Conservation (phyloP, 768 basidiomycete genomes). For the Hysterangium stoloniferum region DNA sequence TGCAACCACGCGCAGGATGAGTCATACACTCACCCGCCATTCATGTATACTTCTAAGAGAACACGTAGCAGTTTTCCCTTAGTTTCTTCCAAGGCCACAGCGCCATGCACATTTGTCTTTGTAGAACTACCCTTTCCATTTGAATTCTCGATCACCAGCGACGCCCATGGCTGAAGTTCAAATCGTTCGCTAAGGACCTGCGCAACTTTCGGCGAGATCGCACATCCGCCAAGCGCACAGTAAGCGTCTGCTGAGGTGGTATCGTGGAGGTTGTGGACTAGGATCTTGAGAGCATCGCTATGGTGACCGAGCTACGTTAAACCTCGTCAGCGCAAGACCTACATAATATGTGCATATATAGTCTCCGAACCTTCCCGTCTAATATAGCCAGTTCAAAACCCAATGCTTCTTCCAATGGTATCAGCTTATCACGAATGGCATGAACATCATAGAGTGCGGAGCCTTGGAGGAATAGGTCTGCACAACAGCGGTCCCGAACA, state of each 20-base stretch:
- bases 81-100: constrained; percentile 37
- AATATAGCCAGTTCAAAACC: constrained; percentile 71
- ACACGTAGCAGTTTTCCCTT: constrained; percentile 58
- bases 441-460: constrained; percentile 60
- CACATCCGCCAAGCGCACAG: constrained; percentile 71
- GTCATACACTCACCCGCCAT: constrained; percentile 49
- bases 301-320: constrained; percentile 46
- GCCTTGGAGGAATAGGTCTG: constrained; percentile 73
- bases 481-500: constrained; percentile 67
- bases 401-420: constrained; percentile 44
- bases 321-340: constrained; percentile 7
- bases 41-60: constrained; percentile 78
- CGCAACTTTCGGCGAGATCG: constrained; percentile 56
- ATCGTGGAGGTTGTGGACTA: constrained; percentile 68
- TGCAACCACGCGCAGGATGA: constrained; percentile 5
- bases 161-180: constrained; percentile 48
- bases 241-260: constrained; percentile 76
- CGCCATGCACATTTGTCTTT: constrained; percentile 23
- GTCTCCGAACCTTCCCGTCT: constrained; percentile 80
- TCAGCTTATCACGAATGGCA: constrained; percentile 36
- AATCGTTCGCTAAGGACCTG: constrained; percentile 41
- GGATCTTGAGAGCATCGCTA: constrained; percentile 50
- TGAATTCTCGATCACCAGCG: constrained; percentile 30
- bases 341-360: constrained; percentile 7
- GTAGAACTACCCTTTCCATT: constrained; percentile 22